Evolutionary conservation across 495 filamentous ascomycete species (phyloP).

Genomic region (Bryoglossum gracile): DNA sequence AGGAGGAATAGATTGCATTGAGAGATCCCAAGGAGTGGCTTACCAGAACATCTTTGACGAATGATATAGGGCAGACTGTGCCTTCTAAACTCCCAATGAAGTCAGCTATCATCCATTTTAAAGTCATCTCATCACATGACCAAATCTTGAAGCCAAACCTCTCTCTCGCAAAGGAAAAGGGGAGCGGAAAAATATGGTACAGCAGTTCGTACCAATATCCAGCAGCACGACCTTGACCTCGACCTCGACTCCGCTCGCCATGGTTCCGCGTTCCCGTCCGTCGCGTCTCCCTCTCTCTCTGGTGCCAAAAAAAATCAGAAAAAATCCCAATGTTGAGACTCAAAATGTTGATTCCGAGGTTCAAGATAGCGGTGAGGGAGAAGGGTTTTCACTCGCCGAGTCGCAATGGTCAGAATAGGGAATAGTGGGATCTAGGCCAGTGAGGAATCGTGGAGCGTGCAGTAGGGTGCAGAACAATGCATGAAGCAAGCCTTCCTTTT

Average conservation of each 20-base stretch:
- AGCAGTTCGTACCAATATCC: conserved; percentile 36
- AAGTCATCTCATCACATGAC: conserved; percentile 15
- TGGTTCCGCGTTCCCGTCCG: neutral
- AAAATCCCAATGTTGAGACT: neutral
- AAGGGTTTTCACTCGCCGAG: conserved; percentile 9
- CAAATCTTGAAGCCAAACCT: neutral
- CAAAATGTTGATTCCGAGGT: conserved; percentile 8
- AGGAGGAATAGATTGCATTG: neutral
- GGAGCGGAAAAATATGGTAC: too few relatives aligned
- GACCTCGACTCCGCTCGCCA: neutral
- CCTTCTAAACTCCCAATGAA: conserved; percentile 51
- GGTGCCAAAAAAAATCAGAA: neutral
- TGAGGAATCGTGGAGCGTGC: conserved; percentile 1
- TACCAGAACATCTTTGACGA: conserved; percentile 65
- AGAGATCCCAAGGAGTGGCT: conserved; percentile 25
- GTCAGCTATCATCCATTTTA: conserved; percentile 5
- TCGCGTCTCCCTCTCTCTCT: neutral
- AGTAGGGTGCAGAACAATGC: conserved; percentile 2
- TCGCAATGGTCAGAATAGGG: conserved; percentile 21
- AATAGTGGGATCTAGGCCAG: conserved; percentile 17
- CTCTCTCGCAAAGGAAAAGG: neutral
- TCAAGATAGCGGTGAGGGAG: conserved; percentile 22
- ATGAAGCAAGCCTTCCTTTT: conserved; percentile 1
- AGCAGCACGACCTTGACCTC: conserved; percentile 26
- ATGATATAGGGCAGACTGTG: conserved; percentile 63